phyloP scores from a whole-genome alignment of 345 rosid genomes.

The Citrus mangshanensis region DNA sequence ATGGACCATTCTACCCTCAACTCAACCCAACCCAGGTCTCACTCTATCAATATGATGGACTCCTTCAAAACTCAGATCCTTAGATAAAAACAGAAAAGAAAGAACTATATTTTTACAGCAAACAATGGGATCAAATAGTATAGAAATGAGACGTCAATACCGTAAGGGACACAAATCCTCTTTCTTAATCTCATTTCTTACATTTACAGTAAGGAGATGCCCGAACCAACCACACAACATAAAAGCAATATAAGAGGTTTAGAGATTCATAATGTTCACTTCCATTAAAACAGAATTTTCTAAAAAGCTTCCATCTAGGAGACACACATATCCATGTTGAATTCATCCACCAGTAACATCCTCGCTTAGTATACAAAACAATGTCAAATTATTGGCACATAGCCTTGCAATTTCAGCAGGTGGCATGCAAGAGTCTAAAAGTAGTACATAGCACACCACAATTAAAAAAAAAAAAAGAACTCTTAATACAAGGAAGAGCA shows the following conservation, averaged over 20 bases:
- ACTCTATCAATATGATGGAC: background rate
- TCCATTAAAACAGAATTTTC: background rate
- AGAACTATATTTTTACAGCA: background rate
- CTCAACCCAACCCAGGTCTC: background rate
- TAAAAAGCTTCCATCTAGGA: background rate
- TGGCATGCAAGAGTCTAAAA: background rate
- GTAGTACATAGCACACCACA: background rate
- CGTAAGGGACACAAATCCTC: background rate
- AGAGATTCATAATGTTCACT: background rate
- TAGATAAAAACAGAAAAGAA: background rate
- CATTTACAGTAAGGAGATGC: background rate
- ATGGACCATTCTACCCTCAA: background rate
- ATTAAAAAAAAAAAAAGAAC: background rate
- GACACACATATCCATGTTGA: background rate
- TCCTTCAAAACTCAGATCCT: background rate
- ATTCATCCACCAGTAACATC: background rate
- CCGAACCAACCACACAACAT: slow-evolving; percentile 3
- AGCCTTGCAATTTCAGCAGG: background rate
- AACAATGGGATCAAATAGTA: background rate
- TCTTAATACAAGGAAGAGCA: background rate
- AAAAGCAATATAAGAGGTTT: background rate
- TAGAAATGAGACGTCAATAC: background rate
- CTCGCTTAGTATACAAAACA: background rate
- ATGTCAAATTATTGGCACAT: background rate
- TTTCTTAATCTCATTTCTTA: background rate